A percentile compares a stretch with the other conserved stretches of the same genome.
Conservation (phyloP, 2,329 filamentous ascomycete species). For the Neonectria sp. region DNA sequence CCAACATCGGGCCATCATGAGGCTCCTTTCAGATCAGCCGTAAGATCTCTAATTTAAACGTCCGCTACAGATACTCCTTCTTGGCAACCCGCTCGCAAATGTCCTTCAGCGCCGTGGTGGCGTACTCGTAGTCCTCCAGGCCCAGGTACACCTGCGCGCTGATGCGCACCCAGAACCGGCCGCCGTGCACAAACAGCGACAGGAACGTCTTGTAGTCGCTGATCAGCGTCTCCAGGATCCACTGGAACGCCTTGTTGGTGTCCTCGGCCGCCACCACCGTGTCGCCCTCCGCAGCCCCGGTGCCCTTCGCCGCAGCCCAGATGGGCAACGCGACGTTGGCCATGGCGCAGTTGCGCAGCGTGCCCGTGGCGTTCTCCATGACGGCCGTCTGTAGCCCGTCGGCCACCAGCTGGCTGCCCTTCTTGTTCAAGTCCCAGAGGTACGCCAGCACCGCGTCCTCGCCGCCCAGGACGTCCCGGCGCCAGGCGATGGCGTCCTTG, state of each 20-base stretch:
- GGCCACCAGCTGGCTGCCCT: constrained; percentile 75
- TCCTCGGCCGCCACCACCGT: constrained; percentile 51
- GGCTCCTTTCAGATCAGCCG: neutral
- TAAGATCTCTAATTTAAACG: constrained; percentile 4
- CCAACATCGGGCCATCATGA: neutral
- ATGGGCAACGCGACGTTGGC: constrained; percentile 83
- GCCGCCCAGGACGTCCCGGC: constrained; percentile 78
- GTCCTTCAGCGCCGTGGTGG: constrained; percentile 70
- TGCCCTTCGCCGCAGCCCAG: constrained; percentile 47
- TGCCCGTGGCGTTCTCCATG: constrained; percentile 75
- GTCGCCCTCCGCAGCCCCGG: constrained; percentile 47
- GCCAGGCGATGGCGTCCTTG: constrained; percentile 79
- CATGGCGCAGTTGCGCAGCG: constrained; percentile 78
- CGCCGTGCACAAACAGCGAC: constrained; percentile 72
- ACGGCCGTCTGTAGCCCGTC: constrained; percentile 77
- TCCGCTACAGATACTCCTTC: constrained; percentile 50
- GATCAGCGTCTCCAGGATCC: constrained; percentile 70
- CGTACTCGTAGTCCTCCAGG: constrained; percentile 82
- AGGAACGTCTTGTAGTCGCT: constrained; percentile 80
- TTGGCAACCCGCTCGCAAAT: constrained; percentile 59
- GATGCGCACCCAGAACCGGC: constrained; percentile 78
- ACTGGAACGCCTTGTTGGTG: constrained; percentile 63
- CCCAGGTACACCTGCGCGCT: constrained; percentile 91
- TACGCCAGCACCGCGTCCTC: constrained; percentile 80
- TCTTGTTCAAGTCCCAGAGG: constrained; percentile 71